phyloP scores from a whole-genome alignment of 2,329 filamentous ascomycete genomes.

The Aureobasidium mangrovei region DNA sequence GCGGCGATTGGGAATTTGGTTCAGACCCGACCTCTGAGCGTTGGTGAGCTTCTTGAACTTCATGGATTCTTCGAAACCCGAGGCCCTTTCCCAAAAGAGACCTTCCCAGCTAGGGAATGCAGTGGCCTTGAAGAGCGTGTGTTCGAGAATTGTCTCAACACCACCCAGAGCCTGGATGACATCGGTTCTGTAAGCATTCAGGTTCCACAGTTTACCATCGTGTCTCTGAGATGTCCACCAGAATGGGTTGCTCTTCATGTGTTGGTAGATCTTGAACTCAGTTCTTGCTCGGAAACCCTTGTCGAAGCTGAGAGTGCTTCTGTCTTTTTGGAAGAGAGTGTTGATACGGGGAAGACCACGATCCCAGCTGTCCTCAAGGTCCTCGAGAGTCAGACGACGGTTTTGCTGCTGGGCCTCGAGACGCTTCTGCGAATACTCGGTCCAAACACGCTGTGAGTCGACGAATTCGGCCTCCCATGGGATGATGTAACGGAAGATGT shows the following conservation, averaged over 20 bases:
- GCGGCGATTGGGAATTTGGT: constrained; percentile 96
- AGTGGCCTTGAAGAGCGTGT: constrained; percentile 87
- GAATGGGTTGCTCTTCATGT: constrained; percentile 99
- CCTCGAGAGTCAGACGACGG: constrained; percentile 83
- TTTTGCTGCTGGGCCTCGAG: constrained; percentile 97
- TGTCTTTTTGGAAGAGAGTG: constrained; percentile 96
- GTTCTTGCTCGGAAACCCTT: constrained; percentile 93
- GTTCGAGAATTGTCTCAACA: constrained; percentile 96
- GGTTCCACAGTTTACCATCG: constrained; percentile 94
- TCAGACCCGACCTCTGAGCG: constrained; percentile 89
- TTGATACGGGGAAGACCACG: constrained; percentile 96
- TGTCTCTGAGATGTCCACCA: constrained; percentile 99
- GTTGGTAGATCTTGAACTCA: constrained; percentile 96
- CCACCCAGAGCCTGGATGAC: constrained; percentile 92
- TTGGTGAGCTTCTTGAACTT: constrained; percentile 99
- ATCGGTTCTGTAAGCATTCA: constrained; percentile 92
- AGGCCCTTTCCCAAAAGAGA: constrained; percentile 61
- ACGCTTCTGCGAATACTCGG: constrained; percentile 96
- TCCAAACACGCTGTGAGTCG: constrained; percentile 98
- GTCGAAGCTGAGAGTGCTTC: constrained; percentile 94
- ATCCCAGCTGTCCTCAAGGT: constrained; percentile 97
- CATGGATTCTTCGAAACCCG: constrained; percentile 49
- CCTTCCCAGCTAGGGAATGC: constrained; percentile 97
- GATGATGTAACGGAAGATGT: constrained; percentile 99
- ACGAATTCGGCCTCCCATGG: constrained; percentile 99